Base-by-base conservation (phyloP, 108 stramenopile genomes). In the Skeletonema grethae region DNA sequence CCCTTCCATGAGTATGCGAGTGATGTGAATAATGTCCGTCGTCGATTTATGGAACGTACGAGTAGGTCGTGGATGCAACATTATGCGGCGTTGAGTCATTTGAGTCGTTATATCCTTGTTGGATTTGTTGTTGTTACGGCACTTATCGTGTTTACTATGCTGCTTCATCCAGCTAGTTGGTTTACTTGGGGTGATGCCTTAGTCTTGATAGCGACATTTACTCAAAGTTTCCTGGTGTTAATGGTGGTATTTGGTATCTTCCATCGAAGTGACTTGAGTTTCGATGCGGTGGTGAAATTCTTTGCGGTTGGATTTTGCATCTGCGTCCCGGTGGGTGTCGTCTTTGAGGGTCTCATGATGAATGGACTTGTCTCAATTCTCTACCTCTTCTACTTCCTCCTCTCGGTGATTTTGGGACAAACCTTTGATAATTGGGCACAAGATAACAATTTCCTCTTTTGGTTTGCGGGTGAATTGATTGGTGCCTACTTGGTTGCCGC, bases 241-340 rank as follows among this genome's bases (percentile, higher is more conserved):
- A 79, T 79, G 70, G 65, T 95, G 12, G 90, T 92, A 28, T 89
- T 91, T 80, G 87, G 91, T 72, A 90, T 95, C 24, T 92, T 91
- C 55, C 91, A 92, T 77, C 86, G 90, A 73, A 88, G 87, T 46
- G 91, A 95, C 80, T 79, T 95, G 68, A 95, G 94, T 62, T 75
- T 95, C 32, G 94, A 95, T 76, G 94, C 91, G 3, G 91, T 95
- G 16, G 78, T 91, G 67, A 95, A 95, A 65, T 90, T 92, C 75
- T 95, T 90, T 61, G 88, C 91, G 10, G 90, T 90, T 25, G 94
- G 94, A 25, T 95, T 95, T 65, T 58, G 87, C 22, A 84, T 95
- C 67, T 91, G 90, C 12, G 86, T 86, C 24, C 90, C 91, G 0
- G 65, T 87, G 7, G 90, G 91, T 9, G 88, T 95, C 68, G 63